These are phyloP conservation scores for Phytophthora pisi DNA, from an alignment of 352 stramenopile species.

Conservation along the genomic window DNA sequence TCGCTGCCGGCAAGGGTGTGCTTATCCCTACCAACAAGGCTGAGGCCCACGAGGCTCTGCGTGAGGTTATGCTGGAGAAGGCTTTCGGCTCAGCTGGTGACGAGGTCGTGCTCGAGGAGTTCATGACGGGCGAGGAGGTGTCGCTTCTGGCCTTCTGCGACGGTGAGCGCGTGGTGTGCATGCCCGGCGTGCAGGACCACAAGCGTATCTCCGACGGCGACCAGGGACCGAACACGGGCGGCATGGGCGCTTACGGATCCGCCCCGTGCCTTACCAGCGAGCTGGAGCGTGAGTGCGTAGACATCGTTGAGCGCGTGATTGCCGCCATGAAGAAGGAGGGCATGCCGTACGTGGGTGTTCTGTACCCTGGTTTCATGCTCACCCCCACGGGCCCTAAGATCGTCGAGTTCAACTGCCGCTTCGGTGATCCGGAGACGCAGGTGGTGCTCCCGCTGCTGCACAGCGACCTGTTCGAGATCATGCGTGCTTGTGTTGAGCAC, in stretches of 20 bases:
- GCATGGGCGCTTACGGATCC: slow-evolving; percentile 99
- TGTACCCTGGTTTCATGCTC: slow-evolving; percentile 99
- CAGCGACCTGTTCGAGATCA: slow-evolving; percentile 98
- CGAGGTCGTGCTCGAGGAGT: slow-evolving; percentile 98
- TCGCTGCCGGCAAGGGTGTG: slow-evolving; percentile 99
- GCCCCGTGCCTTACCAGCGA: slow-evolving; percentile 95
- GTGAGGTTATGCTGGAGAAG: slow-evolving; percentile 98
- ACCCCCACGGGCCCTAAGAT: slow-evolving; percentile 92
- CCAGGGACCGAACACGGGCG: slow-evolving; percentile 98
- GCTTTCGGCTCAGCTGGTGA: slow-evolving; percentile 96
- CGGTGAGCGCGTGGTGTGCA: slow-evolving; percentile 94
- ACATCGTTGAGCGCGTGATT: slow-evolving; percentile 80
- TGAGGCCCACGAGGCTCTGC: slow-evolving; percentile 92
- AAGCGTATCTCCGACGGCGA: slow-evolving; percentile 98
- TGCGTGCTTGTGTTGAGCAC: slow-evolving; percentile 95
- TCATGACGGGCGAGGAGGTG: slow-evolving; percentile 97
- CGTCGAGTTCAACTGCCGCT: slow-evolving; percentile 99
- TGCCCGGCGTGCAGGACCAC: slow-evolving; percentile 99
- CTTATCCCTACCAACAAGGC: slow-evolving; percentile 94
- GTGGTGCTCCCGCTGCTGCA: slow-evolving; percentile 97
- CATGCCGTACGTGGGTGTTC: slow-evolving; percentile 97
- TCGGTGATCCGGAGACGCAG: slow-evolving; percentile 99
- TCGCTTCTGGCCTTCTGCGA: slow-evolving; percentile 98
- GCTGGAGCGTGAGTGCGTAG: slow-evolving; percentile 93
- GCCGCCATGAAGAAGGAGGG: slow-evolving; percentile 92